Conservation (phyloP, 164 flowering plant species). For the Akebia trifoliata region DNA sequence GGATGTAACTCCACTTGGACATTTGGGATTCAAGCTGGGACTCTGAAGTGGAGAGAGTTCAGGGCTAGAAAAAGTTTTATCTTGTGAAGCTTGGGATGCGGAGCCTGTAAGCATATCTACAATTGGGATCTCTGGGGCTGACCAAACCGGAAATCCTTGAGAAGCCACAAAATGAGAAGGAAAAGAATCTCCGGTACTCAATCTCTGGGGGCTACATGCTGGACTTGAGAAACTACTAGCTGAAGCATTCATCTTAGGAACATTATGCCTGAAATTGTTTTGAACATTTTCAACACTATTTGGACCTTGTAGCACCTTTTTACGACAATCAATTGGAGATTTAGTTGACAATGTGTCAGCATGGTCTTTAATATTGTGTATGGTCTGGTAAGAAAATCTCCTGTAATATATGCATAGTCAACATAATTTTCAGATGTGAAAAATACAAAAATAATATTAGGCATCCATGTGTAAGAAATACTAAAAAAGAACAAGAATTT, state of each 20-base stretch:
- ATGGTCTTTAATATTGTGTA: conserved; percentile 19
- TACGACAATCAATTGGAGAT: conserved; percentile 16
- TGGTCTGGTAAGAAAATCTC: conserved; percentile 16
- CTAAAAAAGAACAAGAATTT: no score
- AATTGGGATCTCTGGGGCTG: conserved; percentile 52
- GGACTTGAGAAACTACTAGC: conserved; percentile 58
- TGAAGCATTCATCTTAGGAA: conserved; percentile 57
- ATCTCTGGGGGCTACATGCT: conserved; percentile 48
- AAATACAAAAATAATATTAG: no score
- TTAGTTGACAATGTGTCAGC: conserved; percentile 5
- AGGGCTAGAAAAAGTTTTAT: conserved; percentile 29
- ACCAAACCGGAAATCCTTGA: conserved; percentile 46
- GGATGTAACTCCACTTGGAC: conserved; percentile 38
- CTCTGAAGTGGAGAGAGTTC: conserved; percentile 53
- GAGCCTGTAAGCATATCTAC: conserved; percentile 24
- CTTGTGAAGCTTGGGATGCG: conserved; percentile 33
- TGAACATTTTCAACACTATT: conserved; percentile 16
- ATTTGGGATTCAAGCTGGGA: conserved; percentile 26
- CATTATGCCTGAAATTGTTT: conserved; percentile 21
- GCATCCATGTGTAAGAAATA: no score
- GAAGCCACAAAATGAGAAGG: conserved; percentile 24
- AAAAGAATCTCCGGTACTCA: conserved; percentile 25
- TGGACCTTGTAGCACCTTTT: conserved; percentile 21
- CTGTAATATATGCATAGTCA: no score
- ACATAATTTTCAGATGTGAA: no score